Evolutionary conservation across 1,284 basidiomycete genomes (phyloP).

Genomic region (Boletus mariae): DNA sequence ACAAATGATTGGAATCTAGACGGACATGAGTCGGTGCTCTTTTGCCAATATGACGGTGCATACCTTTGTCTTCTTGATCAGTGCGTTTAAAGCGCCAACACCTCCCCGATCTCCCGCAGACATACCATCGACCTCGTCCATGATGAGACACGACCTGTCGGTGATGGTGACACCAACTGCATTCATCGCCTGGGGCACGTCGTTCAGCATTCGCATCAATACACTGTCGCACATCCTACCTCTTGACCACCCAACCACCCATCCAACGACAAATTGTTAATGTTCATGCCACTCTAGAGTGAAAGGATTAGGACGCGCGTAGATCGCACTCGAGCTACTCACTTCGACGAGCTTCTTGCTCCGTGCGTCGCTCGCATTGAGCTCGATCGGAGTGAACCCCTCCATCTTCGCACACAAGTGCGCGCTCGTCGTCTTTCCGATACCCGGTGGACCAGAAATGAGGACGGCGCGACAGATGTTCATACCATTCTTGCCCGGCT

Average conservation of each 20-base stretch:
- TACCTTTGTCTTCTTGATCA: constrained; percentile 94
- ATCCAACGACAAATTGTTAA: constrained; percentile 86
- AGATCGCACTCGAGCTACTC: constrained; percentile 2
- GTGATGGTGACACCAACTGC: constrained; percentile 71
- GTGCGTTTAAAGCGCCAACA: constrained; percentile 85
- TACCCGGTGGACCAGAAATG: constrained; percentile 92
- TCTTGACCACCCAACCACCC: constrained; percentile 74
- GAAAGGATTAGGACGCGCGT: not conserved
- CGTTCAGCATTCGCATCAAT: not conserved
- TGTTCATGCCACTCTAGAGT: constrained; percentile 74
- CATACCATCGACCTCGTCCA: constrained; percentile 99
- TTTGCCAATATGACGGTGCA: not conserved
- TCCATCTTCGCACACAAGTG: constrained; percentile 87
- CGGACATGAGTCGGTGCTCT: not conserved
- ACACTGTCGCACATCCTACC: constrained; percentile 34
- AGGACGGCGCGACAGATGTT: constrained; percentile 85
- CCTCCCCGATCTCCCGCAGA: constrained; percentile 96
- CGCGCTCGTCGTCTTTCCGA: constrained; percentile 96
- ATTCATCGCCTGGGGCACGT: constrained; percentile 51
- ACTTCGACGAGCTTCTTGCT: constrained; percentile 97
- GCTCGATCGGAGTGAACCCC: constrained; percentile 89
- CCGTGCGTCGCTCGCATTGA: constrained; percentile 93
- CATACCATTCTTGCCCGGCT: constrained; percentile 89
- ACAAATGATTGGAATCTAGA: constrained; percentile 92
- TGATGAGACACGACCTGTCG: constrained; percentile 85